These are phyloP conservation scores for Alternaria dauci DNA, from an alignment of 2,329 filamentous ascomycete genomes.

Conservation along the genomic window DNA sequence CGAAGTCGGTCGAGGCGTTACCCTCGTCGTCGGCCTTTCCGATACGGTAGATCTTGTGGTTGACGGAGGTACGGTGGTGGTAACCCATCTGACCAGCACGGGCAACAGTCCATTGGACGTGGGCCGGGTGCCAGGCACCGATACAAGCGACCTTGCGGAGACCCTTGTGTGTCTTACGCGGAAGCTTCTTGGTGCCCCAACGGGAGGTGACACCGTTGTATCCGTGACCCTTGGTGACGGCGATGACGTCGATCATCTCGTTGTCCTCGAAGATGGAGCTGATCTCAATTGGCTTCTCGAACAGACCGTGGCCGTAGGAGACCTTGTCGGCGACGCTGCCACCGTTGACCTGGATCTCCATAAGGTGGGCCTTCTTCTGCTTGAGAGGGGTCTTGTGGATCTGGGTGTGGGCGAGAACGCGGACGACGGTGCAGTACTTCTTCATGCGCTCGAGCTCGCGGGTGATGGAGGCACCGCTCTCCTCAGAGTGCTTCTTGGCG, in stretches of 20 bases:
- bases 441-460: slow-evolving; percentile 99
- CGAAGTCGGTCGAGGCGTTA: slow-evolving; percentile 93
- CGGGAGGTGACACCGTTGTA: slow-evolving; percentile 96
- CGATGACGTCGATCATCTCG: slow-evolving; percentile 99
- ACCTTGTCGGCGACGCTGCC: slow-evolving; percentile 97
- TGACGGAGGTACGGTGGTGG: slow-evolving; percentile 99
- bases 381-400: slow-evolving; percentile 99
- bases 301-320: slow-evolving; percentile 90
- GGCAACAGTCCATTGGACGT: slow-evolving; percentile 99
- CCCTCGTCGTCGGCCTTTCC: slow-evolving; percentile 90
- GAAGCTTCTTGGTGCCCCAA: slow-evolving; percentile 99
- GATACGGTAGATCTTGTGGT: slow-evolving; percentile 99
- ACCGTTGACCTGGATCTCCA: slow-evolving; percentile 99
- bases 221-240: slow-evolving; percentile 99
- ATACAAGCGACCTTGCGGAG: slow-evolving; percentile 99
- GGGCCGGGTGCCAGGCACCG: slow-evolving; percentile 99
- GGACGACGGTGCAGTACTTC: slow-evolving; percentile 99
- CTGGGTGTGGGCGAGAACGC: slow-evolving; percentile 98
- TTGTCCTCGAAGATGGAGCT: slow-evolving; percentile 97
- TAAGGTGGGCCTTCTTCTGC: slow-evolving; percentile 99
- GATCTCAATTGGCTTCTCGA: slow-evolving; percentile 98
- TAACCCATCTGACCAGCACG: slow-evolving; percentile 99
- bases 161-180: slow-evolving; percentile 99
- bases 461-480: slow-evolving; percentile 86
- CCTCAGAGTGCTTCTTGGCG: slow-evolving; percentile 99